Percentiles rank a stretch among this genome's conserved stretches.
Conservation (phyloP, 768 basidiomycete genomes). For the Lentinula aciculospora region DNA sequence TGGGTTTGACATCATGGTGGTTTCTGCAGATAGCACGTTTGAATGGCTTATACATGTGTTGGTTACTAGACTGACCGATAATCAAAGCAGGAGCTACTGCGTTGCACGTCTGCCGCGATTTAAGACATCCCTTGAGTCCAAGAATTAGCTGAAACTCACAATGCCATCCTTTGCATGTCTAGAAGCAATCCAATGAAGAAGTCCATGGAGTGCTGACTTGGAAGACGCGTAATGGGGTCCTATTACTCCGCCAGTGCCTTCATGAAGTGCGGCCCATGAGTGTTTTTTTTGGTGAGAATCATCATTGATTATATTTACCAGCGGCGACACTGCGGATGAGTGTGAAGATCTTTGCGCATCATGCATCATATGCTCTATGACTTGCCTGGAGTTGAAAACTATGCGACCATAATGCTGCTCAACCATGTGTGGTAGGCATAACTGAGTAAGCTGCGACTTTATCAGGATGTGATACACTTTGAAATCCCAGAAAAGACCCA, state of each 20-base stretch:
- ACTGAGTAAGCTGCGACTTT: constrained; percentile 37
- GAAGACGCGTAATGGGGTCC: constrained; percentile 56
- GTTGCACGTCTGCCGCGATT: constrained; percentile 37
- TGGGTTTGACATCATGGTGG: constrained; percentile 41
- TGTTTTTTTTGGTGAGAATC: neutral
- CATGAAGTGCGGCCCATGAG: neutral
- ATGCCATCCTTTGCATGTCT: constrained; percentile 46
- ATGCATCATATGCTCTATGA: neutral
- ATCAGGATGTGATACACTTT: neutral
- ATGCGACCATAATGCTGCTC: constrained; percentile 42
- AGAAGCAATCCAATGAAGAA: constrained; percentile 49
- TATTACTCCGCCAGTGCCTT: constrained; percentile 45
- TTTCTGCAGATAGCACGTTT: constrained; percentile 23
- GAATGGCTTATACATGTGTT: neutral
- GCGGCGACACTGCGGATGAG: constrained; percentile 35
- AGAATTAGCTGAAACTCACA: constrained; percentile 21
- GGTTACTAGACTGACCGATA: constrained; percentile 22
- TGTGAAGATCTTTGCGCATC: neutral
- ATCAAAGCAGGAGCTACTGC: constrained; percentile 49
- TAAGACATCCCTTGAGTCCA: neutral
- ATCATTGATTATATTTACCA: constrained; percentile 17
- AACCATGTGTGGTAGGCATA: constrained; percentile 47
- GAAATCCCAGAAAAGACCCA: constrained; percentile 15
- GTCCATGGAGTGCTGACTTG: constrained; percentile 48
- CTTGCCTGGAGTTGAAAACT: constrained; percentile 47